Evolutionary conservation across 441 rosid genomes (phyloP), one percentile per base, ranked within the genome.

Genomic region (Eutrema salsugineum): DNA sequence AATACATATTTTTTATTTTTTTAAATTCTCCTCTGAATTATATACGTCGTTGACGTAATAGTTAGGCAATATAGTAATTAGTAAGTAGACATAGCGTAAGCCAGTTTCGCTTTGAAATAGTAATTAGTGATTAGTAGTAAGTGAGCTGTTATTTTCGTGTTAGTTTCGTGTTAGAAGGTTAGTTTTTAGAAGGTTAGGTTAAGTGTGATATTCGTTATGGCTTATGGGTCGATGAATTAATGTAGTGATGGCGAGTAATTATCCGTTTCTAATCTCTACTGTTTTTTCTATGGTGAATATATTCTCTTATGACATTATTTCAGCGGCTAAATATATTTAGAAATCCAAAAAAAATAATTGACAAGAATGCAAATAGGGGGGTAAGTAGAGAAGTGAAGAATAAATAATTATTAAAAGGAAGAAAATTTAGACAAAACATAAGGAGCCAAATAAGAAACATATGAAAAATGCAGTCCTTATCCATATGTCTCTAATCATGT

Each of bases 71-170:
- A 6, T 24, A 40, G 36, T 60, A 58, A 39, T 10, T 20, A 60
- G 66, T 40, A 61, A 24, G 50, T 42, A 36, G 33, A 28, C 27
- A 47, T 68, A 14, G 64, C 72, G 72, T 56, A 68, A 68, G 54
- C 16, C 9, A 33, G 44, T 68, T 68, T 56, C 43, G 15, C 32
- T 56, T 43, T 43, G 4, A 17, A 55, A 42, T 20, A 44, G 32
- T 27, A 1, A 20, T 20, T 20, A 20, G 9, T 30, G 30, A 68
- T 56, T 43, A 68, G 72, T 20, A 56, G 72, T 20, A 56, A 56
- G 64, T 68, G 8, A 56, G 56, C 54, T 56, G 64, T 56, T 32
- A 33, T 56, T 56, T 56, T 68, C 56, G 47, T 55, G 35, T 56
- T 55, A 68, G 72, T 68, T 66, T 40, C 27, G n/a, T n/a, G n/a